A percentile compares a stretch with the other conserved stretches of the same genome.
These are phyloP conservation scores for Calonectria multiphialidica DNA, from an alignment of 2,329 filamentous ascomycete species.

Conservation along the genomic window DNA sequence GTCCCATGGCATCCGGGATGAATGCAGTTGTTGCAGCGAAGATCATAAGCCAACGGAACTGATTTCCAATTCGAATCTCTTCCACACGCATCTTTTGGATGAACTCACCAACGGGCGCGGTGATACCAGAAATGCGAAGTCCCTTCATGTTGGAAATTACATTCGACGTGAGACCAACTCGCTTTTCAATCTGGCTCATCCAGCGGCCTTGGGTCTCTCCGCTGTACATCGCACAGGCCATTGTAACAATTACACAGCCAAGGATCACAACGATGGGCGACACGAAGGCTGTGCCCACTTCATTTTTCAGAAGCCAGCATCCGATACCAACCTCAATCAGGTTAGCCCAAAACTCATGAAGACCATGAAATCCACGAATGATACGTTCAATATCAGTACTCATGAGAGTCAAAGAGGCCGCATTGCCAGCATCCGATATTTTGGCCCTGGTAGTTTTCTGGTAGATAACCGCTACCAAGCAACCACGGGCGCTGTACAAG, in stretches of 20 bases:
- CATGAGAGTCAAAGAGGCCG: constrained; percentile 56
- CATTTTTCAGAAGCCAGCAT: constrained; percentile 57
- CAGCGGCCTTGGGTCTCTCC: constrained; percentile 42
- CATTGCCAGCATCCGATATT: constrained; percentile 11
- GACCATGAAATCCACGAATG: constrained; percentile 32
- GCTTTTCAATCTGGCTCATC: constrained; percentile 48
- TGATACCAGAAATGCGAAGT: constrained; percentile 40
- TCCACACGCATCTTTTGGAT: constrained; percentile 38
- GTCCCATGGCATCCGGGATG: constrained; percentile 49
- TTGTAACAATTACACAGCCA: constrained; percentile 6
- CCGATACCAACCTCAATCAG: constrained; percentile 55
- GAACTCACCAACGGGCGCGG: constrained; percentile 33
- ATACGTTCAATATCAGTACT: constrained; percentile 58
- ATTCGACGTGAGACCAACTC: constrained; percentile 42
- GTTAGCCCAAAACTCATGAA: constrained; percentile 52
- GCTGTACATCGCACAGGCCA: constrained; percentile 5
- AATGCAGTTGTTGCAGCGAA: constrained; percentile 41
- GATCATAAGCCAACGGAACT: constrained; percentile 34
- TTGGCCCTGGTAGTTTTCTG: background rate
- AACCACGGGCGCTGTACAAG: background rate
- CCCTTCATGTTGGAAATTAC: constrained; percentile 43
- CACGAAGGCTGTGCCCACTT: constrained; percentile 59
- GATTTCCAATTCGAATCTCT: constrained; percentile 37
- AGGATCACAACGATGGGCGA: constrained; percentile 56
- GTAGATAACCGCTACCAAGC: background rate